Base-by-base conservation (phyloP, 1,139 yeast genomes). In the Keqinozyma sinolaborantium region DNA sequence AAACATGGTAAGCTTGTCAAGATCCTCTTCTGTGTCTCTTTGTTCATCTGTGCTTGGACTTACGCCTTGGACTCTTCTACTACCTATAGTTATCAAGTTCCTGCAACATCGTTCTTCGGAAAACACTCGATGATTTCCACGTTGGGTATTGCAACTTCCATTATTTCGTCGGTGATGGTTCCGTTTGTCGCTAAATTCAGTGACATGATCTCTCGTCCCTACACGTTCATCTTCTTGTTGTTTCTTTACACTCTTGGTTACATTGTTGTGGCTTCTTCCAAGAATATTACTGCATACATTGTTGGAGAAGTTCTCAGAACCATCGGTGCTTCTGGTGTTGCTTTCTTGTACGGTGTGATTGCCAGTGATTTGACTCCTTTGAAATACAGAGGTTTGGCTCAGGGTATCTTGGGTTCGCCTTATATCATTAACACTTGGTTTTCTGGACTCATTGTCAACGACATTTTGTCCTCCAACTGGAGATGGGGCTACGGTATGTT, bases 401-500 rank as follows among this genome's bases (percentile, higher is more conserved):
- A 37, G 14, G 51, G 54, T 16, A 24, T 56, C 3, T 37, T 58
- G 9, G 30, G 60, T 0, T 35, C 53, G 3, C 66, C 65, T 16
- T 56, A 50, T 30, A 31, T 60, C 30, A 47, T 55, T 28, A 58
- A 51, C 26, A 41, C 53, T 11, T 60, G 66, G 66, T 46, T 56
- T 30, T 42, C 63, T 5, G 61, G 61, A 18, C 43, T 45, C 11
- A 56, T 60, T 31, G 61, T 50, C 13, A 42, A 49, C 3, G 48
- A 53, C 13, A 39, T 60, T 14, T 33, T 48, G 14, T 38, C 35
- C n/a, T 26, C 32, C 16, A 56, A 55, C 34, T 60, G 67, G 67
- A 51, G 65, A 47, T 60, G 66, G 66, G 66, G 66, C 27, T 60
- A 56, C 35, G 66, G 66, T 33, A 58, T 59, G 39, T 50, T 14